Percentiles rank a stretch among this genome's conserved stretches.
These are phyloP conservation scores for Yamadazyma trypodendri DNA, from an alignment of 1,139 yeast species.

Conservation along the genomic window DNA sequence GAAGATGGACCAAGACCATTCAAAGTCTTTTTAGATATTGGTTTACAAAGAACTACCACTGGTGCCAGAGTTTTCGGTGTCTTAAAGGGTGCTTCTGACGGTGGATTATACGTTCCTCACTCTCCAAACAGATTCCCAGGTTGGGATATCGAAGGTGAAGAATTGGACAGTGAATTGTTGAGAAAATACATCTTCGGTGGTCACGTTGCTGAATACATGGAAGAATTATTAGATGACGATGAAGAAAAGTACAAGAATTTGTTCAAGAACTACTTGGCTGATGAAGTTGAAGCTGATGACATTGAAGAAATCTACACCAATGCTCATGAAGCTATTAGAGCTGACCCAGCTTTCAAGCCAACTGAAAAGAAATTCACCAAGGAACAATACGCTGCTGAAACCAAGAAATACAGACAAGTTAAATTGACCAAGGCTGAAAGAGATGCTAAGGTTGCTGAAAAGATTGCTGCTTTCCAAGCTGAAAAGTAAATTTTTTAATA, in stretches of 20 bases:
- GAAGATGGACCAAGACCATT: constrained; percentile 99
- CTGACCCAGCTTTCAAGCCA: constrained; percentile 88
- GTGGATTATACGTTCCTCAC: constrained; percentile 99
- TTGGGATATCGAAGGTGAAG: constrained; percentile 98
- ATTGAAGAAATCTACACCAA: constrained; percentile 92
- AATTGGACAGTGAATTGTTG: constrained; percentile 94
- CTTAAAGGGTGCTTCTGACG: constrained; percentile 99
- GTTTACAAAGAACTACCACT: constrained; percentile 99
- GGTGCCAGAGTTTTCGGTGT: constrained; percentile 99
- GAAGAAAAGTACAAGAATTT: constrained; percentile 98
- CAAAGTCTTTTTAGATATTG: constrained; percentile 99
- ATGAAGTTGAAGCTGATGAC: constrained; percentile 95
- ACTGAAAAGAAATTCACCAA: constrained; percentile 92
- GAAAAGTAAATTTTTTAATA: constrained; percentile 34
- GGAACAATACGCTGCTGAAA: constrained; percentile 97
- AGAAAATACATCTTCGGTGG: constrained; percentile 99
- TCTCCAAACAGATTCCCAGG: constrained; percentile 99
- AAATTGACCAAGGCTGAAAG: constrained; percentile 93
- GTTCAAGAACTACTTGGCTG: constrained; percentile 96
- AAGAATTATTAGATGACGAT: constrained; percentile 99
- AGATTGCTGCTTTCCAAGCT: constrained; percentile 83
- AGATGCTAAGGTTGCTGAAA: constrained; percentile 82
- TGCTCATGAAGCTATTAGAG: constrained; percentile 97
- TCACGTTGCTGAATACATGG: constrained; percentile 99
- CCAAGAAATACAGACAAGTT: constrained; percentile 85